Evolutionary conservation across 2,329 filamentous ascomycete species (phyloP).

Genomic region (Macrophomina pseudophaseolina): DNA sequence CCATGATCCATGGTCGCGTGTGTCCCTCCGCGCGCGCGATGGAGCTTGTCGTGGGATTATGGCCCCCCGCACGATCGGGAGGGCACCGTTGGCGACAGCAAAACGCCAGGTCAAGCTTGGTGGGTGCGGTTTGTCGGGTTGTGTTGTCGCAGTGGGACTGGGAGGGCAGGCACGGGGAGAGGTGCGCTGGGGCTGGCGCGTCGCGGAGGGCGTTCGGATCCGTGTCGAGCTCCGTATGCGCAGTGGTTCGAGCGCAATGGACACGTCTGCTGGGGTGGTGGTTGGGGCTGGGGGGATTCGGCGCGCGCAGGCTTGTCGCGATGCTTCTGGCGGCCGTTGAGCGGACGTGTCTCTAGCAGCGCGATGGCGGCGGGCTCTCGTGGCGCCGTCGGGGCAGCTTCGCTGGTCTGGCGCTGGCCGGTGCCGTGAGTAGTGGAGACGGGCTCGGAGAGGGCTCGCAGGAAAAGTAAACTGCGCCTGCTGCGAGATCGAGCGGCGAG

Average conservation of each 20-base stretch:
- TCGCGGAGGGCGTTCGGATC: slow-evolving; percentile 25
- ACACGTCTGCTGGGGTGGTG: slow-evolving; percentile 19
- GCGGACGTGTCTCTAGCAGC: slow-evolving; percentile 18
- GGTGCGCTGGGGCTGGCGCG: slow-evolving; percentile 23
- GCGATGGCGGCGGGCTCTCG: slow-evolving; percentile 20
- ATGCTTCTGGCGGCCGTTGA: slow-evolving; percentile 17
- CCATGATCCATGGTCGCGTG: slow-evolving; percentile 47
- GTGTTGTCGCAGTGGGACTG: slow-evolving; percentile 21
- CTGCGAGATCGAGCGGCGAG: slow-evolving; percentile 23
- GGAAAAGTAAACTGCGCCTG: slow-evolving; percentile 11
- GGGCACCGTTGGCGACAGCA: slow-evolving; percentile 26
- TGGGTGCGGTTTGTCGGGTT: neutral
- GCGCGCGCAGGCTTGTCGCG: slow-evolving; percentile 11
- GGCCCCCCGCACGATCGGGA: slow-evolving; percentile 27
- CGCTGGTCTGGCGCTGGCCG: slow-evolving; percentile 20
- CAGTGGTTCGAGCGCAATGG: slow-evolving; percentile 27
- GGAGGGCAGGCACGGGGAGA: slow-evolving; percentile 21
- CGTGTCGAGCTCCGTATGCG: slow-evolving; percentile 24
- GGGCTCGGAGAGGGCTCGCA: slow-evolving; percentile 21
- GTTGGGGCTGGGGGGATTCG: slow-evolving; percentile 5
- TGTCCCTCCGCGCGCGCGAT: slow-evolving; percentile 22
- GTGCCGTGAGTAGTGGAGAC: slow-evolving; percentile 21
- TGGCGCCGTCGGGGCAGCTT: slow-evolving; percentile 23
- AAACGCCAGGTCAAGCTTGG: slow-evolving; percentile 24
- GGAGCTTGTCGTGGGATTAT: slow-evolving; percentile 23